These are phyloP conservation scores for Neoscytalidium dimidiatum DNA, from an alignment of 2,329 filamentous ascomycete genomes.

Conservation along the genomic window DNA sequence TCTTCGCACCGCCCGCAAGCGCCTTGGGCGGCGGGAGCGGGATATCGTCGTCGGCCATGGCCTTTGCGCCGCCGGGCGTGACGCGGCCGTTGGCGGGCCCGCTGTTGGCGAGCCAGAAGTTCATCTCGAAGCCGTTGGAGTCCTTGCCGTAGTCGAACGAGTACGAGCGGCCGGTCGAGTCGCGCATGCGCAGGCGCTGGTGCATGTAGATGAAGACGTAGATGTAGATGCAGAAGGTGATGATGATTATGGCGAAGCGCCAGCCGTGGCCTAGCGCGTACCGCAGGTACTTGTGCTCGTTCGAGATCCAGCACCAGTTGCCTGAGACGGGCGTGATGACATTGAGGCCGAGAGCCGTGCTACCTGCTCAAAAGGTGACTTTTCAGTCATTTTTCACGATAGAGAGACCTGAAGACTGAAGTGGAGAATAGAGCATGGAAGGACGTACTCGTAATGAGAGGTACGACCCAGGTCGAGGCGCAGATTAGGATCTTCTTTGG, in stretches of 20 bases:
- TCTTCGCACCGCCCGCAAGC: not conserved
- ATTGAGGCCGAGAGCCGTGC: constrained; percentile 1
- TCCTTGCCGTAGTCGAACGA: constrained; percentile 2
- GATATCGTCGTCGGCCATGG: not conserved
- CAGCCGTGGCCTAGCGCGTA: constrained; percentile 50
- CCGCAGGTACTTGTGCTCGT: constrained; percentile 38
- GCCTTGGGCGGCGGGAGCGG: not conserved
- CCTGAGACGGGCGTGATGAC: constrained; percentile 44
- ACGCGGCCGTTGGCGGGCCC: not conserved
- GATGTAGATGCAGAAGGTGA: constrained; percentile 44
- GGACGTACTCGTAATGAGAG: constrained; percentile 39
- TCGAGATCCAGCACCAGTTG: constrained; percentile 53
- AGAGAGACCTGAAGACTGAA: not conserved
- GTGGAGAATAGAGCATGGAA: not conserved
- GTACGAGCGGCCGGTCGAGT: not conserved
- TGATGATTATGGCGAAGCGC: constrained; percentile 47
- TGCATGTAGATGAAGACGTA: constrained; percentile 44
- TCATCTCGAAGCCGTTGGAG: constrained; percentile 14
- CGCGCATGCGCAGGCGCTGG: constrained; percentile 5
- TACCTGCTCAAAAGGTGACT: not conserved
- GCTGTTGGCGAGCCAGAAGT: constrained; percentile 11
- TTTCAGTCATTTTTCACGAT: not conserved
- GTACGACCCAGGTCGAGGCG: constrained; percentile 43
- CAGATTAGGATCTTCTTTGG: constrained; percentile 38
- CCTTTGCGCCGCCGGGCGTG: not conserved